Base-by-base conservation (phyloP, 2,329 filamentous ascomycete species). In the Alternaria sp. region DNA sequence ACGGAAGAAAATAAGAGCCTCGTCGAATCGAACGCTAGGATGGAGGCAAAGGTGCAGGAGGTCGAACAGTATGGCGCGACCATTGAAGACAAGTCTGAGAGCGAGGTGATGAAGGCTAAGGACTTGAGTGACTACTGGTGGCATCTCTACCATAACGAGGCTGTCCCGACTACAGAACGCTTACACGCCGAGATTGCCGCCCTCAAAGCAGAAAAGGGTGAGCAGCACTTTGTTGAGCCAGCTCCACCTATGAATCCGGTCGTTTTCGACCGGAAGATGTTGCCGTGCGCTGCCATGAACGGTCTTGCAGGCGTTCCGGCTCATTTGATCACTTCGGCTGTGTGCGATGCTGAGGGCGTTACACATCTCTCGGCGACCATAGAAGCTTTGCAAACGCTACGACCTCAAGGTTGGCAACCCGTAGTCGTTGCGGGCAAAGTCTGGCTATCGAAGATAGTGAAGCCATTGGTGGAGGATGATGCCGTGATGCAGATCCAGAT, bases 381-480 rank as follows among this genome's bases (percentile, higher is more conserved):
- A 3, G 51, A 59, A 11, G 62, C 62, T 4, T 18, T 64, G 20
- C 36, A 45, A 0, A n/a, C 40, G 2, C 44, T 64, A 3, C 30
- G 62, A 18, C 62, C 59, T 6, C 12, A 52, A 2, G 56, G 43
- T 5, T 59, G 55, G 52, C 8, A 30, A 3, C 55, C 53, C 2
- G n/a, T 62, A 2, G 20, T 11, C 5, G 25, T 41, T 14, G 8
- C 48, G 4, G 50, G 30, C 0, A 64, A 59, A n/a, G 59, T 59
- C 1, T 64, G 48, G 41, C 38, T 62, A 22, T 36, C 49, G 14
- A 57, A 48, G 4, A 51, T 59, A 32, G 57, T 52, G 25, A 53
- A 59, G 52, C 52, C 62, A 2, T 54, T 62, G 12, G 54, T 56
- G 4, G 56, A 64, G 27, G 53, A 64, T 7, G 53, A 64, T 11